Evolutionary conservation across 2,329 filamentous ascomycete species (phyloP).

Genomic region (Aspergillus persii): DNA sequence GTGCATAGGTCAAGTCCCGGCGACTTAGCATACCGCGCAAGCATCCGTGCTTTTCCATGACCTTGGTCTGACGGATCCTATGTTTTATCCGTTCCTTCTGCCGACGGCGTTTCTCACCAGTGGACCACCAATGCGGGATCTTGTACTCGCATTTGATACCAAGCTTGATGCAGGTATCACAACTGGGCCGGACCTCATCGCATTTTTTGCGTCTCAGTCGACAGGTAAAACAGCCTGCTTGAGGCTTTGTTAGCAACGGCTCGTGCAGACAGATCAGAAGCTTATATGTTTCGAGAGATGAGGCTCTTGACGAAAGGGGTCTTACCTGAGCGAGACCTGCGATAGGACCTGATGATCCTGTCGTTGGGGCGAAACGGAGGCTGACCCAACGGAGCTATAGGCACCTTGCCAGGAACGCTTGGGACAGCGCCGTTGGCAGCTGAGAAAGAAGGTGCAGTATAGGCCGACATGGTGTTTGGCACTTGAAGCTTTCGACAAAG

Average conservation of each 20-base stretch:
- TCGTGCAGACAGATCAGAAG: not conserved
- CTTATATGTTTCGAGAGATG: no score
- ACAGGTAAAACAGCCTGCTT: slow-evolving; percentile 63
- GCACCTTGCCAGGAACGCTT: no score
- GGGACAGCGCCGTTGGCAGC: no score
- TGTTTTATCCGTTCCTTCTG: slow-evolving; percentile 95
- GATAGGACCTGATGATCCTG: not conserved
- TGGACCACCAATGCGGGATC: slow-evolving; percentile 93
- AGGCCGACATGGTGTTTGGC: no score
- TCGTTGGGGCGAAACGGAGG: no score
- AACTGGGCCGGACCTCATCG: slow-evolving; percentile 61
- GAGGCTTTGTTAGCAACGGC: not conserved
- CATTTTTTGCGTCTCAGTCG: slow-evolving; percentile 67
- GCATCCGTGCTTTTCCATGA: slow-evolving; percentile 74
- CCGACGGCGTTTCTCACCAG: slow-evolving; percentile 74
- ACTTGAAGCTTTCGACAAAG: no score
- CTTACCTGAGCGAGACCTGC: slow-evolving; percentile 10
- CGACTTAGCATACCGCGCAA: slow-evolving; percentile 32
- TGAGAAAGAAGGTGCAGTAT: no score
- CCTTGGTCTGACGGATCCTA: slow-evolving; percentile 93
- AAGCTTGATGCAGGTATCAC: slow-evolving; percentile 65
- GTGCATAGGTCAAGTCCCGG: not conserved
- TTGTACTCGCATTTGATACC: slow-evolving; percentile 91
- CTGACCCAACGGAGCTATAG: no score
- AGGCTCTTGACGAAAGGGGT: not conserved